A percentile compares a stretch with the other conserved stretches of the same genome.
Evolutionary conservation across 768 basidiomycete species (phyloP).

Genomic region (Lactarius tabidus): DNA sequence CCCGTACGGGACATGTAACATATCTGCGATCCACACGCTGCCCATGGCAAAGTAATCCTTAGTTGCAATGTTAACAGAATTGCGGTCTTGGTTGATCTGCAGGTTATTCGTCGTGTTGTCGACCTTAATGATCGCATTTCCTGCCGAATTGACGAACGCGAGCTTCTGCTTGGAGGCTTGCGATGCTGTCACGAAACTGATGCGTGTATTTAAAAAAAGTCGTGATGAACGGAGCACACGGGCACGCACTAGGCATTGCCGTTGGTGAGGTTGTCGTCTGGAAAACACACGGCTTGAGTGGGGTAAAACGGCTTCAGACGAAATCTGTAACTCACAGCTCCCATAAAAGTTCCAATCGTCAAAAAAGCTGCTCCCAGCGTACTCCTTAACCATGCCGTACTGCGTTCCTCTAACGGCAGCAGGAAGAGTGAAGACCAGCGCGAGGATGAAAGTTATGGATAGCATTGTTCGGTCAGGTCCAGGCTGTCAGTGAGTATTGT

Average conservation of each 20-base stretch:
- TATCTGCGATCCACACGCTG: conserved; percentile 60
- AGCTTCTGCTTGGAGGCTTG: conserved; percentile 47
- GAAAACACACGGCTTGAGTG: neutral
- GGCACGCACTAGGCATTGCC: conserved; percentile 52
- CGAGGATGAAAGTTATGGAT: neutral
- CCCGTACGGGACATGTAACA: conserved; percentile 61
- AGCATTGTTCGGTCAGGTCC: neutral
- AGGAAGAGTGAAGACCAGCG: conserved; percentile 4
- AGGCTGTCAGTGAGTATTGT: neutral
- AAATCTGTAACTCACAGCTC: conserved; percentile 18
- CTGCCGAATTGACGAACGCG: conserved; percentile 61
- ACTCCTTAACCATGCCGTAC: conserved; percentile 23
- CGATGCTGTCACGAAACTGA: conserved; percentile 45
- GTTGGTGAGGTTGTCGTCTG: conserved; percentile 68
- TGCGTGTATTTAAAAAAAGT: neutral
- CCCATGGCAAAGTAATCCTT: conserved; percentile 55
- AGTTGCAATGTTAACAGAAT: conserved; percentile 60
- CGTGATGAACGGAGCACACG: no score
- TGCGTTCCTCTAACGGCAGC: conserved; percentile 1
- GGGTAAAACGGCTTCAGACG: neutral
- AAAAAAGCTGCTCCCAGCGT: conserved; percentile 19
- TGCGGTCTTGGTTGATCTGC: conserved; percentile 51
- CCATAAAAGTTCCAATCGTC: conserved; percentile 24
- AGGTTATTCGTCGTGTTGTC: conserved; percentile 59
- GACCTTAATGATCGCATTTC: conserved; percentile 72